A percentile compares a stretch with the other conserved stretches of the same genome.
Evolutionary conservation across 768 basidiomycete species (phyloP).

Genomic region (Sporobolomyces phaffii): DNA sequence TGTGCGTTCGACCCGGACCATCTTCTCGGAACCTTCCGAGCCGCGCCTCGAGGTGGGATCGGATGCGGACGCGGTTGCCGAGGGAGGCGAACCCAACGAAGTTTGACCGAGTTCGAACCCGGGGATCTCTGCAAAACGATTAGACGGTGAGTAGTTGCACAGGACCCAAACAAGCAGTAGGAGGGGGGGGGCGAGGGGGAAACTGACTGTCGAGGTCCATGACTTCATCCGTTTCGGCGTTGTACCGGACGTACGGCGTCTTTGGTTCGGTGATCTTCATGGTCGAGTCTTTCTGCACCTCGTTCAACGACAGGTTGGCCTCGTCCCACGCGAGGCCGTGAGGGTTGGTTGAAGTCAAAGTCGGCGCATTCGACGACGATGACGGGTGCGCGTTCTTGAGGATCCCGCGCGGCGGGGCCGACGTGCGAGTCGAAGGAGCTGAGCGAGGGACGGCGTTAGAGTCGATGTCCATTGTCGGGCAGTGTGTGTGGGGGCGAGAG

Average conservation of each 20-base stretch:
- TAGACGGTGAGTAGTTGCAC: not conserved
- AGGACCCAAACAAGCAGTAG: not conserved
- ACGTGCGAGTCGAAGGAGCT: not conserved
- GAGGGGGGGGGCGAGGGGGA: not conserved
- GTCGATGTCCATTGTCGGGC: too few species aligned
- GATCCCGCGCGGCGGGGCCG: slow-evolving; percentile 31
- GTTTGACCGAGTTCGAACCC: slow-evolving; percentile 41
- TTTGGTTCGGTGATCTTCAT: slow-evolving; percentile 44
- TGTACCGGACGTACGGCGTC: slow-evolving; percentile 43
- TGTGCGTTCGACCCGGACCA: slow-evolving; percentile 35
- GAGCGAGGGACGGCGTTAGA: not conserved
- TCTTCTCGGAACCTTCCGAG: slow-evolving; percentile 37
- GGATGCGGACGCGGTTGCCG: not conserved
- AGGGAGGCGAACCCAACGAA: slow-evolving; percentile 2
- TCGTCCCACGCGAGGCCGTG: slow-evolving; percentile 38
- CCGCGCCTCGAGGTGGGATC: not conserved
- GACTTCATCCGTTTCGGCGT: slow-evolving; percentile 43
- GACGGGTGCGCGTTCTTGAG: slow-evolving; percentile 35
- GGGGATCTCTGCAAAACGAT: slow-evolving; percentile 36
- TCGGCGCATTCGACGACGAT: too few species aligned
- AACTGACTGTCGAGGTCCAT: slow-evolving; percentile 42
- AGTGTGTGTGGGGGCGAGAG: too few species aligned
- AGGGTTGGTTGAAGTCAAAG: not conserved
- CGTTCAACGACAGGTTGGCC: slow-evolving; percentile 40
- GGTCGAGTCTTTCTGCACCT: slow-evolving; percentile 35